A percentile compares a stretch with the other conserved stretches of the same genome.
Conservation (phyloP, 176 grass and related monocot genomes). For the Puccinellia tenuiflora region DNA sequence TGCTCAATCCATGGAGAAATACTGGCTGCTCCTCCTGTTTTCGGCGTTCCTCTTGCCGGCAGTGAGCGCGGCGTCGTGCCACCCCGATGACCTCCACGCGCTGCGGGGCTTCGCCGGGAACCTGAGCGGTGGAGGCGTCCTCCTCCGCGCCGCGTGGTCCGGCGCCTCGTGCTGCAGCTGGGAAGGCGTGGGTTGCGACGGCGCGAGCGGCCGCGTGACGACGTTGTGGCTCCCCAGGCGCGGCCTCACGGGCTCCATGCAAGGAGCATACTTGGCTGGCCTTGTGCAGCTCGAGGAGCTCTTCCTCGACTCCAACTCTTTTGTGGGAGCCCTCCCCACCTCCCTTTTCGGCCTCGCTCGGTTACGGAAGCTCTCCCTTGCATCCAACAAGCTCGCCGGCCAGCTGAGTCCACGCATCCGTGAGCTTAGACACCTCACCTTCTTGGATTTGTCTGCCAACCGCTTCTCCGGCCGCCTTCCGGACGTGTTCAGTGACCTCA, state of each 20-base stretch:
- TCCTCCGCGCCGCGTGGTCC: background rate
- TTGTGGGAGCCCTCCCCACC: no score
- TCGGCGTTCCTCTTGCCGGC: background rate
- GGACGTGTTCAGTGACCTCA: no score
- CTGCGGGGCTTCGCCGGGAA: background rate
- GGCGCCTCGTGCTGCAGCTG: background rate
- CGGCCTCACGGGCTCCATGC: background rate
- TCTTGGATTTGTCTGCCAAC: no score
- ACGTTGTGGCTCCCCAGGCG: background rate
- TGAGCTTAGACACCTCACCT: no score
- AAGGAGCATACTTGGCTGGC: background rate
- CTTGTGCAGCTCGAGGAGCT: fast-evolving
- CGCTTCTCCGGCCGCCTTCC: no score
- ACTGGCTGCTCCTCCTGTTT: background rate
- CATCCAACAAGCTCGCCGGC: no score
- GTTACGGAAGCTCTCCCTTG: no score
- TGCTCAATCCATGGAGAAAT: no score
- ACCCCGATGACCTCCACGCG: background rate
- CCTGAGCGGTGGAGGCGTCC: background rate
- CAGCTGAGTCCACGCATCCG: no score
- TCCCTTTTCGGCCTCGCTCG: no score
- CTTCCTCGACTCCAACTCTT: no score
- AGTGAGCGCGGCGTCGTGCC: background rate
- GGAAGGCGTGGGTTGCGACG: background rate
- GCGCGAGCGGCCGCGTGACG: background rate